Conservation (phyloP, 176 grass and related monocot species). For the Neostapfia colusana region DNA sequence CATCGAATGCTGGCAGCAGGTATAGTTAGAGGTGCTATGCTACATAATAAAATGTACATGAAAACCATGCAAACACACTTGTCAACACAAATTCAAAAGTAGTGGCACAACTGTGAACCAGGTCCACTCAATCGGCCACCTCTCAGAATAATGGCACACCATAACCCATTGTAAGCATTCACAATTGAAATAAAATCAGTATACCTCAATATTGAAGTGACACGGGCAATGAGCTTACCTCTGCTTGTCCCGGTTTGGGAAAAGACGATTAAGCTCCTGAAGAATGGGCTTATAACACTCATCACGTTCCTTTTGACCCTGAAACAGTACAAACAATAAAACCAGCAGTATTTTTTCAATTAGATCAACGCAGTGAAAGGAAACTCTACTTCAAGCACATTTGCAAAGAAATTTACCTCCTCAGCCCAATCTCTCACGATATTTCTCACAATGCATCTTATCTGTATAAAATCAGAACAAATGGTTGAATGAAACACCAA, state of each 20-base stretch:
- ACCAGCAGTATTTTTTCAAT: not conserved
- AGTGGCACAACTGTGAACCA: too few relatives aligned
- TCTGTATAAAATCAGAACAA: constrained; percentile 52
- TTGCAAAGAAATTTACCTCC: constrained; percentile 60
- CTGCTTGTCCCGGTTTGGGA: constrained; percentile 57
- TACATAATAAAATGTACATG: not conserved
- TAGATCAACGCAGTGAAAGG: constrained; percentile 9
- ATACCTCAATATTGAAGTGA: constrained; percentile 9
- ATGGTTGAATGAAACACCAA: constrained; percentile 19
- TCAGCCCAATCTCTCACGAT: constrained; percentile 91
- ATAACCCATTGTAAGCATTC: not conserved
- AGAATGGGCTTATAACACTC: constrained; percentile 94
- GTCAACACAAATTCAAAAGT: too few relatives aligned
- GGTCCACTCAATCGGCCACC: too few relatives aligned
- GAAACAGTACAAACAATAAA: not conserved
- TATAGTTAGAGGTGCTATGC: constrained; percentile 14
- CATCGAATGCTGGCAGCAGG: not conserved
- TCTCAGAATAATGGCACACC: not conserved
- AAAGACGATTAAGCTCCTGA: constrained; percentile 77
- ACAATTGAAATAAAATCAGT: not conserved
- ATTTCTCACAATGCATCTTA: constrained; percentile 97
- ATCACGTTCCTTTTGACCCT: constrained; percentile 93
- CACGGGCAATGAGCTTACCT: constrained; percentile 48
- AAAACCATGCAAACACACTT: too few relatives aligned
- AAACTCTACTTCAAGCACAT: constrained; percentile 5